Conservation (phyloP, 192 early-diverging fungal species). For the Podila verticillata region DNA sequence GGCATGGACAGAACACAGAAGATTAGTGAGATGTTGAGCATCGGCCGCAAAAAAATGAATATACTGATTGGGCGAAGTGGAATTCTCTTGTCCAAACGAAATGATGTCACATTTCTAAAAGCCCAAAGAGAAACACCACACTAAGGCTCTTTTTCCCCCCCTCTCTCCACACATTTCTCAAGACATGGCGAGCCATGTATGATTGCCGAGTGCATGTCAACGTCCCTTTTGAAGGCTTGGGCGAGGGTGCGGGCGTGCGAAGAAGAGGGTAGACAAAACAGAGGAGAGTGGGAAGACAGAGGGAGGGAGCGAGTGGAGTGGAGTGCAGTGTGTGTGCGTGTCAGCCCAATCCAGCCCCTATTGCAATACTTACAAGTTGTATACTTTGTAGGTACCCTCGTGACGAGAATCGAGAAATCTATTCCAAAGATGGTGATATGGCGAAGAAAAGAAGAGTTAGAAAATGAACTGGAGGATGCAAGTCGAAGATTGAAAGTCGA, state of each 20-base stretch:
- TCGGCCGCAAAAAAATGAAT: too few species aligned
- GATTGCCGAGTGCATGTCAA: too few species aligned
- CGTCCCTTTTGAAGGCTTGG: too few species aligned
- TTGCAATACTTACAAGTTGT: conserved; percentile 61
- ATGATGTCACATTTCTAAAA: conserved; percentile 1
- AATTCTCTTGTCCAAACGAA: background rate
- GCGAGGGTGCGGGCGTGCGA: too few species aligned
- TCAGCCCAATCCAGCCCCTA: background rate
- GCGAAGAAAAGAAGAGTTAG: background rate
- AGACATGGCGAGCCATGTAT: too few species aligned
- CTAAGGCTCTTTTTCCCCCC: too few species aligned
- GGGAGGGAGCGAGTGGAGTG: too few species aligned
- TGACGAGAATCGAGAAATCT: conserved; percentile 66
- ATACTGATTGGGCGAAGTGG: background rate
- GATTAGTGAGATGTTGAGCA: background rate
- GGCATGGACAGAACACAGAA: background rate
- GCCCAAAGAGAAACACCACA: background rate
- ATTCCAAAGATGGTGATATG: background rate
- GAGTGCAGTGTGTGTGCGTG: background rate
- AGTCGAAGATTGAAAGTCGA: background rate
- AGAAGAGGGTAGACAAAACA: too few species aligned
- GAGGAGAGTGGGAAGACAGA: too few species aligned
- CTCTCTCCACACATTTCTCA: too few species aligned
- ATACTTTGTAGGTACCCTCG: conserved; percentile 64
- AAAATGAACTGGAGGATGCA: background rate